These are phyloP conservation scores for Aspergillus pseudoglaucus DNA, from an alignment of 2,329 filamentous ascomycete species.

Conservation along the genomic window DNA sequence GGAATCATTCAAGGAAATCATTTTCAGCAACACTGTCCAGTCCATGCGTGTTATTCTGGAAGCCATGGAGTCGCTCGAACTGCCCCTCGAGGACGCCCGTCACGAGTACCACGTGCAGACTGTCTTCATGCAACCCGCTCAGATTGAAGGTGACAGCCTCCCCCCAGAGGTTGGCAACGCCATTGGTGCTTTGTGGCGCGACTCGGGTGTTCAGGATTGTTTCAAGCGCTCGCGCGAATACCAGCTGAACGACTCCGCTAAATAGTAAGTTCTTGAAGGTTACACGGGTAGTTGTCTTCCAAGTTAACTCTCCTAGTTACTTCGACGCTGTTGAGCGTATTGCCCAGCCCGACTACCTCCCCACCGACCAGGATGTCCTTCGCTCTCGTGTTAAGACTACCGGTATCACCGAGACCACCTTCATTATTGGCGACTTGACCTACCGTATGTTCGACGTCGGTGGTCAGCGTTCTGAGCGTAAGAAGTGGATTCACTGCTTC, in stretches of 20 bases:
- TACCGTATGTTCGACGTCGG: constrained; percentile 98
- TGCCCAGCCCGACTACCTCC: constrained; percentile 83
- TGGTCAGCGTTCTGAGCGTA: constrained; percentile 89
- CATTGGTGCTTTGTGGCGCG: constrained; percentile 88
- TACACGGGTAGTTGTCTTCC: background rate
- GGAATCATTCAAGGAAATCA: constrained; percentile 65
- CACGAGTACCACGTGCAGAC: constrained; percentile 98
- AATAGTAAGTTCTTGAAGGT: constrained; percentile 63
- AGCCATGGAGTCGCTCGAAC: constrained; percentile 62
- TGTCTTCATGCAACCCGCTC: constrained; percentile 96
- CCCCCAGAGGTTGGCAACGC: constrained; percentile 91
- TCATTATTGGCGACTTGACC: constrained; percentile 88
- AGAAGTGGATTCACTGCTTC: constrained; percentile 99
- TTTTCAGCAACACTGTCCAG: constrained; percentile 65
- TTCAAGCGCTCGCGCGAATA: constrained; percentile 95
- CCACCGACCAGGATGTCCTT: constrained; percentile 90
- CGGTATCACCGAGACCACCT: constrained; percentile 93
- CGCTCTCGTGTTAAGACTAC: constrained; percentile 96
- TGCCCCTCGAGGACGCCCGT: constrained; percentile 82
- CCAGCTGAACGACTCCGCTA: constrained; percentile 90
- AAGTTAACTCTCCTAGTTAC: constrained; percentile 59
- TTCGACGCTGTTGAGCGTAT: constrained; percentile 94
- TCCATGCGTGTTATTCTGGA: constrained; percentile 66
- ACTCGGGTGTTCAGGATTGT: constrained; percentile 85
- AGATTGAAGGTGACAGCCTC: constrained; percentile 91